A percentile compares a stretch with the other conserved stretches of the same genome.
phyloP scores from a whole-genome alignment of 768 basidiomycete genomes.

The Phanerochaete carnosa region DNA sequence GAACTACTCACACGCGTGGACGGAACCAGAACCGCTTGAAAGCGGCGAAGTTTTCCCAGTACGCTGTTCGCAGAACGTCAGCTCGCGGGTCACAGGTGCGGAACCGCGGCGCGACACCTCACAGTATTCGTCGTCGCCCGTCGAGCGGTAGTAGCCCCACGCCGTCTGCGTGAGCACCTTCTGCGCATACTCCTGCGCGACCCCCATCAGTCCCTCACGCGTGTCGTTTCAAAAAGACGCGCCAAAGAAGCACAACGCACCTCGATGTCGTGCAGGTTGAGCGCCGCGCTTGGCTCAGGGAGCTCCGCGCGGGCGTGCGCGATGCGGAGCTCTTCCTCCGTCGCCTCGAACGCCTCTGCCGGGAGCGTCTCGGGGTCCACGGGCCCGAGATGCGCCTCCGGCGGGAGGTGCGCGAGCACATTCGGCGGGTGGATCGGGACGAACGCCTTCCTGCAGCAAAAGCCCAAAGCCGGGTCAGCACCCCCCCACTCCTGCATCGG shows the following conservation, averaged over 20 bases:
- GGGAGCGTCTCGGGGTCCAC: constrained; percentile 26
- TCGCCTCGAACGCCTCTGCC: constrained; percentile 12
- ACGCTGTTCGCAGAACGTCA: neutral
- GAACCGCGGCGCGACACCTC: constrained; percentile 1
- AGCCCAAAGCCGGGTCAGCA: too few relatives aligned
- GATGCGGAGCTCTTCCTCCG: constrained; percentile 27
- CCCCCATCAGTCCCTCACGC: neutral
- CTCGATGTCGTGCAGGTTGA: constrained; percentile 29
- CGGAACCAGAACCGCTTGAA: constrained; percentile 31
- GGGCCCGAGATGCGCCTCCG: constrained; percentile 23
- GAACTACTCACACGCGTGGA: constrained; percentile 62
- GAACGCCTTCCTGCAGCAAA: constrained; percentile 19
- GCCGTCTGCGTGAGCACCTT: constrained; percentile 23
- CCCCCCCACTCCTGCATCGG: too few relatives aligned
- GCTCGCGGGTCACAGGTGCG: neutral
- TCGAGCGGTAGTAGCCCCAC: constrained; percentile 29
- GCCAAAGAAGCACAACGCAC: constrained; percentile 17
- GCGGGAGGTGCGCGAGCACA: constrained; percentile 21
- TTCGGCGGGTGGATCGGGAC: constrained; percentile 12
- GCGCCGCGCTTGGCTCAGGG: constrained; percentile 21
- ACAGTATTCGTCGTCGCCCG: constrained; percentile 27
- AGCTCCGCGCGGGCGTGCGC: constrained; percentile 20
- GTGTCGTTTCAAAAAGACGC: neutral
- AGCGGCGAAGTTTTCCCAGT: constrained; percentile 8
- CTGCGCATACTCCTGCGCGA: constrained; percentile 20